These are phyloP conservation scores for Vachellia pachyceras DNA, from an alignment of 306 rosid species.

Conservation along the genomic window DNA sequence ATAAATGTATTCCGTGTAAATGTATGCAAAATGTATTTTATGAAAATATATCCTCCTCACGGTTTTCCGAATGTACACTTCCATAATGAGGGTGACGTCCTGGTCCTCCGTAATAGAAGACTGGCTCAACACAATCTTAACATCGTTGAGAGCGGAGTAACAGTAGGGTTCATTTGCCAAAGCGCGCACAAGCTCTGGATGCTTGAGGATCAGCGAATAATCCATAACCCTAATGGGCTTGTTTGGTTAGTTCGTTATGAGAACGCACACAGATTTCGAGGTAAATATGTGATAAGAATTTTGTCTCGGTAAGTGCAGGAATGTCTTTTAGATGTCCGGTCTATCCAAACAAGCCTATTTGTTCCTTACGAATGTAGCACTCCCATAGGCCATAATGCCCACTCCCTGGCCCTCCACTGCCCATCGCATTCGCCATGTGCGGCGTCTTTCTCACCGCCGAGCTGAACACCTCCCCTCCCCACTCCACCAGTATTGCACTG, in stretches of 20 bases:
- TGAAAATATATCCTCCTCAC: too few species aligned
- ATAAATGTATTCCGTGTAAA: too few species aligned
- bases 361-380: background rate
- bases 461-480: constrained; percentile 63
- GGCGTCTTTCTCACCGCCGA: constrained; percentile 45
- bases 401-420: constrained; percentile 56
- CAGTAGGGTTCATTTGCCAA: constrained; percentile 49
- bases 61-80: too few species aligned
- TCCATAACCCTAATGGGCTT: background rate
- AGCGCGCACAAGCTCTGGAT: background rate
- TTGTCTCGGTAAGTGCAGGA: too few species aligned
- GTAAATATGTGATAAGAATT: too few species aligned
- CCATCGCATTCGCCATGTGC: constrained; percentile 69
- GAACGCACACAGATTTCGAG: too few species aligned
- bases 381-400: background rate
- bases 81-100: constrained; percentile 45
- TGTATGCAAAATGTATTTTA: too few species aligned
- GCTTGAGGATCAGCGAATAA: background rate
- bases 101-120: constrained; percentile 66
- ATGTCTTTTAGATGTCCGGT: too few species aligned
- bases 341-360: too few species aligned
- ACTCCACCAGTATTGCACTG: constrained; percentile 36
- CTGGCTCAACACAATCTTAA: constrained; percentile 41
- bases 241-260: too few species aligned
- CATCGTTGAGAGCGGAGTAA: constrained; percentile 42